Percentiles rank a stretch among this genome's conserved stretches.
These are phyloP conservation scores for Leccinum pachyderme DNA, from an alignment of 1,284 basidiomycete species.

Conservation along the genomic window DNA sequence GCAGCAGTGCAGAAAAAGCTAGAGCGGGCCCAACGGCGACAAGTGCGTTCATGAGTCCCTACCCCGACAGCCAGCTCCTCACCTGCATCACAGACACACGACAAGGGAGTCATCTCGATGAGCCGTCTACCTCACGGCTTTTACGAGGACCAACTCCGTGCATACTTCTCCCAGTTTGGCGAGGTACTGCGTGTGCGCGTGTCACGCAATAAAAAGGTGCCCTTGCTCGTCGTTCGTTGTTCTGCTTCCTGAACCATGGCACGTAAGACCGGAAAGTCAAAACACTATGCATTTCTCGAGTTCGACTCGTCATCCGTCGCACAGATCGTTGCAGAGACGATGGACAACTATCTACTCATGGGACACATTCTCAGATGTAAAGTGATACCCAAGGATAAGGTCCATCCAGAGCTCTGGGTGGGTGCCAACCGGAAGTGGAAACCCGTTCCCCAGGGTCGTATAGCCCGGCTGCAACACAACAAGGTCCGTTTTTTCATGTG, in stretches of 20 bases:
- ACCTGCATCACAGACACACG: slow-evolving; percentile 48
- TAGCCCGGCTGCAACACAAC: slow-evolving; percentile 76
- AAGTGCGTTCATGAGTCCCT: slow-evolving; percentile 46
- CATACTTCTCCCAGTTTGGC: slow-evolving; percentile 96
- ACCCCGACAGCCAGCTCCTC: background rate
- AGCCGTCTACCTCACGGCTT: slow-evolving; percentile 95
- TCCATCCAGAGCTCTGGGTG: slow-evolving; percentile 94
- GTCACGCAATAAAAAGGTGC: slow-evolving; percentile 89
- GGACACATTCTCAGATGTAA: slow-evolving; percentile 92
- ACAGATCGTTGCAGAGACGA: slow-evolving; percentile 94
- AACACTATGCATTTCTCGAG: slow-evolving; percentile 97
- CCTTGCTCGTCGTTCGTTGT: background rate
- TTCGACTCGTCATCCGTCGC: slow-evolving; percentile 90
- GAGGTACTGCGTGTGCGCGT: slow-evolving; percentile 85
- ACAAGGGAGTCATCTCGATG: slow-evolving; percentile 87
- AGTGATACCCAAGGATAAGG: slow-evolving; percentile 80
- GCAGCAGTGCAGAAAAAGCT: slow-evolving; percentile 74
- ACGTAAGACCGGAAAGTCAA: slow-evolving; percentile 84
- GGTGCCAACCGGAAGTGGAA: slow-evolving; percentile 95
- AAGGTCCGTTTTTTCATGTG: slow-evolving; percentile 53
- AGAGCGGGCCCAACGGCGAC: slow-evolving; percentile 79
- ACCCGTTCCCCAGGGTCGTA: slow-evolving; percentile 69
- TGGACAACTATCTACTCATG: slow-evolving; percentile 98
- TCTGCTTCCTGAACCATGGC: background rate
- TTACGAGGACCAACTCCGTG: slow-evolving; percentile 91